Percentiles rank a stretch among this genome's conserved stretches.
Conservation (phyloP, 352 stramenopile species). For the Peronospora belbahrii region DNA sequence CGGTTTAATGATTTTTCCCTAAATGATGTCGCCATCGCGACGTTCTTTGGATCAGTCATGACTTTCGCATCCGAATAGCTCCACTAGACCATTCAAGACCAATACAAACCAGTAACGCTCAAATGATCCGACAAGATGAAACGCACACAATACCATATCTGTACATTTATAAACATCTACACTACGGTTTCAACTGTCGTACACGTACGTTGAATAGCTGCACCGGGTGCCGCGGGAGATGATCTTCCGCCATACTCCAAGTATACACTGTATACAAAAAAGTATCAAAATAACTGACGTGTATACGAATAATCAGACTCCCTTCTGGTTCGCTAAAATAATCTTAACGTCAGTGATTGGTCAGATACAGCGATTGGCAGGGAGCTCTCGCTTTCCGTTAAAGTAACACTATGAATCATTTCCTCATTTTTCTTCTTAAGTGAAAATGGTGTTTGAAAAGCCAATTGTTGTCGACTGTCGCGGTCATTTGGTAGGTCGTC, state of each 20-base stretch:
- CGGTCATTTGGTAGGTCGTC: conserved; percentile 96
- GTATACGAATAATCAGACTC: background rate
- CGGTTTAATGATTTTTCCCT: conserved; percentile 31
- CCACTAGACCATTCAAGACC: conserved; percentile 8
- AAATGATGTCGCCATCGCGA: conserved; percentile 39
- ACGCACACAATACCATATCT: background rate
- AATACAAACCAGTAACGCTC: background rate
- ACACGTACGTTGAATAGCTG: conserved; percentile 22
- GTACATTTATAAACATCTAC: too few relatives aligned
- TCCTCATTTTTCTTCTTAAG: conserved; percentile 55
- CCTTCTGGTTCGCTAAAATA: conserved; percentile 17
- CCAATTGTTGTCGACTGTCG: conserved; percentile 97
- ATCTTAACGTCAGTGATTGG: conserved; percentile 9
- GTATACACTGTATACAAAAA: background rate
- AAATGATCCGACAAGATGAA: conserved; percentile 2
- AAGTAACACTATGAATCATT: conserved; percentile 49
- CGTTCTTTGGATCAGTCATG: conserved; percentile 24
- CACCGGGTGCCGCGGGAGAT: conserved; percentile 13
- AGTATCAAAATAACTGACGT: background rate
- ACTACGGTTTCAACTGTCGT: too few relatives aligned
- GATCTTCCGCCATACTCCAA: conserved; percentile 3
- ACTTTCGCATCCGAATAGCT: conserved; percentile 6
- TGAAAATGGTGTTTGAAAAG: conserved; percentile 91
- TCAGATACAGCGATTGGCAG: conserved; percentile 16
- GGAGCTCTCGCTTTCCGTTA: background rate